Evolutionary conservation across 2,329 filamentous ascomycete genomes (phyloP), one percentile per base, ranked within the genome.

Genomic region (Endoconidiophora laricicola): DNA sequence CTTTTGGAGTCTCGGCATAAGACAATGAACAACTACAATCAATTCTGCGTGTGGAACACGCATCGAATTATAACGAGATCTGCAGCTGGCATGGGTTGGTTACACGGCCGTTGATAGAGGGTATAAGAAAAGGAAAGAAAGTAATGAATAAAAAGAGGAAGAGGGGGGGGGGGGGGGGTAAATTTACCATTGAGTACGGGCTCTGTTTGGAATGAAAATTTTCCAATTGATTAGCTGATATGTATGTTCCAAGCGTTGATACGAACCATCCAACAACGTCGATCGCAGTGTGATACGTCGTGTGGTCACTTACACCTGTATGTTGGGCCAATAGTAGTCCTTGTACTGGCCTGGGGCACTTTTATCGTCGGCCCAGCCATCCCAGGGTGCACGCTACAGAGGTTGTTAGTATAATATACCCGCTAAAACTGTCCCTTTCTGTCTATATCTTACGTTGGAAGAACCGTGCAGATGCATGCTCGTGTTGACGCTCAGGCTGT

Each of bases 281-380:
- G 9, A 33, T 33, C 9, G 29, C 7, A 33, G 9, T 33, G 26
- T 10, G 26, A 3, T 29, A 29, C 6, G 6, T 6, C 10, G 26
- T 29, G 2, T 29, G 7, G 4, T 33, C 29, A 50, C 52, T 44
- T 40, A 53, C 52, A 54, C 53, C 57, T 77, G 69, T 12, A 59
- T 62, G 57, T 78, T 79, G 7, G 74, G 74, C 55, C 76, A 79
- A 58, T 77, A 79, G 58, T 79, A 78, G 54, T 78, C 76, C 58
- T 79, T 78, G 60, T 70, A 76, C 56, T 78, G 61, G 1, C 72
- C 71, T 0, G 68, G 66, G 1, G 60, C 44, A 1, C 70, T 70
- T n/a, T 66, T 62, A 54, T 78, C 74, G 43, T 68, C 66, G 1
- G 73, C 73, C 71, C 72, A 76, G 0, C 72, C 72, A 53, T 73